Evolutionary conservation across 352 stramenopile genomes (phyloP).

Genomic region (Phytophthora sp.): DNA sequence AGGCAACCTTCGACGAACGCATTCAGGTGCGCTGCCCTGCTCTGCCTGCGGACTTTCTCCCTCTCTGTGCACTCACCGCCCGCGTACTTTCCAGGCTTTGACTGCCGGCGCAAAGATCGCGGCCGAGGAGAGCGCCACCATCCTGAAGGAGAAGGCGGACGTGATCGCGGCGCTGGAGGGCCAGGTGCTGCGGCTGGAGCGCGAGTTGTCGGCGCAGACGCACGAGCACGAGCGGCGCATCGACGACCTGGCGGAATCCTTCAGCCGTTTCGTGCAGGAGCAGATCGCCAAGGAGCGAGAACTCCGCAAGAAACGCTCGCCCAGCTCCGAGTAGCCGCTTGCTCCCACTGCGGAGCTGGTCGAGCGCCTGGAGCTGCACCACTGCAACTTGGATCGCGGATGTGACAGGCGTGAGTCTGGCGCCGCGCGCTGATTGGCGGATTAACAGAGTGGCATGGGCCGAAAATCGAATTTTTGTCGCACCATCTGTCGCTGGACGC

Average conservation of each 20-base stretch:
- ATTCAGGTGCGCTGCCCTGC: slow-evolving; percentile 33
- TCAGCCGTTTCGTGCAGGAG: slow-evolving; percentile 60
- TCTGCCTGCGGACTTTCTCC: background rate
- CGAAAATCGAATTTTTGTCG: slow-evolving; percentile 31
- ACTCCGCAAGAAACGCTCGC: slow-evolving; percentile 35
- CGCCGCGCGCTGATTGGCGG: background rate
- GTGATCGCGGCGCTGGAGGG: slow-evolving; percentile 43
- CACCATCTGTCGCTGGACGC: slow-evolving; percentile 16
- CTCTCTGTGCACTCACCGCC: slow-evolving; percentile 16
- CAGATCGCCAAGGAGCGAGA: slow-evolving; percentile 54
- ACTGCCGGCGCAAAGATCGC: slow-evolving; percentile 27
- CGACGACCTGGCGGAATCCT: slow-evolving; percentile 58
- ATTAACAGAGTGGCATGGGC: slow-evolving; percentile 1
- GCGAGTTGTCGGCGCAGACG: slow-evolving; percentile 42
- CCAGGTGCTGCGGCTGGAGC: slow-evolving; percentile 51
- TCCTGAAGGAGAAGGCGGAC: slow-evolving; percentile 38
- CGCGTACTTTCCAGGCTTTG: slow-evolving; percentile 31
- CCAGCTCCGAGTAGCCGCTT: too few relatives aligned
- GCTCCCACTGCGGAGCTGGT: background rate
- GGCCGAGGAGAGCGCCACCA: slow-evolving; percentile 33
- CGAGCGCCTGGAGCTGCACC: too few relatives aligned
- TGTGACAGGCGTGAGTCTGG: slow-evolving; percentile 9
- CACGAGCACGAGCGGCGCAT: slow-evolving; percentile 64
- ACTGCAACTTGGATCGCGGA: background rate
- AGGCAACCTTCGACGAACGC: slow-evolving; percentile 56